Percentiles rank a stretch among this genome's conserved stretches.
Evolutionary conservation across 202 grass and related monocot species (phyloP).

Genomic region (Hordeum pubiflorum): DNA sequence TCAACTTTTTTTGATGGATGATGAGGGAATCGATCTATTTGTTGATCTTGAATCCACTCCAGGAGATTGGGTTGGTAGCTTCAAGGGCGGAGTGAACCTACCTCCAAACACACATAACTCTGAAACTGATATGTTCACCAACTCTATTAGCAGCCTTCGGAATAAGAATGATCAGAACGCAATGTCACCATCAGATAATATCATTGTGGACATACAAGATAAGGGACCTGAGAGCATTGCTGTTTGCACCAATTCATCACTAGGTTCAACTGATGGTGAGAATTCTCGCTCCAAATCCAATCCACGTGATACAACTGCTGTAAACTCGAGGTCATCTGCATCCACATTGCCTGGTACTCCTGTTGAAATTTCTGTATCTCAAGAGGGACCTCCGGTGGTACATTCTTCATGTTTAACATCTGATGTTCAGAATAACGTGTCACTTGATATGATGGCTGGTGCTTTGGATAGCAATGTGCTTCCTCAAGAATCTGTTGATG

Average conservation of each 20-base stretch:
- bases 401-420: conserved; percentile 44
- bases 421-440: conserved; percentile 34
- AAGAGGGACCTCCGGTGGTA: conserved; percentile 42
- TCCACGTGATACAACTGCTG: conserved; percentile 32
- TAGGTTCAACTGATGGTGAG: conserved; percentile 58
- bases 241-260: conserved; percentile 61
- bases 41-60: conserved; percentile 68
- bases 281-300: conserved; percentile 41
- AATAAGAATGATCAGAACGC: conserved; percentile 37
- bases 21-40: conserved; percentile 75
- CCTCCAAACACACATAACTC: conserved; percentile 15
- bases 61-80: conserved; percentile 41
- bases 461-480: conserved; percentile 29
- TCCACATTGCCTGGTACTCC: conserved; percentile 38
- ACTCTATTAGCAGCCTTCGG: conserved; percentile 41
- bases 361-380: conserved; percentile 37
- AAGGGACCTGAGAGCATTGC: conserved; percentile 28
- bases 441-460: conserved; percentile 28
- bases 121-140: conserved; percentile 37
- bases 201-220: conserved; percentile 26
- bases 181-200: conserved; percentile 28
- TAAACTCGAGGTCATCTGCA: conserved; percentile 43
- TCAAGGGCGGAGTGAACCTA: conserved; percentile 46
- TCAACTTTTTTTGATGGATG: conserved; percentile 66
- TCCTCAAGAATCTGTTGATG: conserved; percentile 34